Evolutionary conservation across 2,329 filamentous ascomycete species (phyloP), one percentile per base, ranked within the genome.

Genomic region (Diplodia seriata): DNA sequence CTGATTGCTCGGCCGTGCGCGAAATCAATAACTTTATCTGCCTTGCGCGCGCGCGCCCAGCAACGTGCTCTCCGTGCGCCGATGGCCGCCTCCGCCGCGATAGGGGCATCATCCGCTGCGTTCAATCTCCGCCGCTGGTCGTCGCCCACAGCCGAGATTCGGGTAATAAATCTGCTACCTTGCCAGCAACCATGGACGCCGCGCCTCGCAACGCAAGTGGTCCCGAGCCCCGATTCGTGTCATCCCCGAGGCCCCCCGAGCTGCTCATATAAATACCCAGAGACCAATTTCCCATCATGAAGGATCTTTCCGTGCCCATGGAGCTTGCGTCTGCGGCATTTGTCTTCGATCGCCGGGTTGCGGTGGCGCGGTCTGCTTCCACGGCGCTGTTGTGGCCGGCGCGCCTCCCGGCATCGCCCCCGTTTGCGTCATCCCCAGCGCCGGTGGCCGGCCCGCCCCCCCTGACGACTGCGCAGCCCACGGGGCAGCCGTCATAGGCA

Each of bases 401-500:
- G 36, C 55, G 15, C 26, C 47, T 47, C 43, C 56, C 29, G 56
- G 51, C 29, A 26, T 29, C 36, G 66, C 56, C 54, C 54, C 50
- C 49, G 38, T 62, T 33, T 54, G 56, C 66, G 66, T 64, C 56
- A 67, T 59, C 20, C 64, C 54, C 49, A 47, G 53, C 43, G 53
- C 40, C 29, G 53, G 43, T 36, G 38, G 64, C 38, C 64, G 43
- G 33, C 54, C 64, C 29, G 66, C 26, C 11, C 49, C 57, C 51
- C 62, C 67, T 61, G 62, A 47, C 9, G 57, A 18, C 31, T 54
- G 26, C 51, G 55, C 29, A 57, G 73, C 73, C 75, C 75, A 76
- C 20, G 74, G 71, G 31, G 75, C 72, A 53, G 72, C 68, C n/a
- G 74, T 73, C 23, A 66, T 65, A n/a, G 67, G 61, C 36, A 59